phyloP scores from a whole-genome alignment of 306 rosid species.

The Arachis stenosperma region DNA sequence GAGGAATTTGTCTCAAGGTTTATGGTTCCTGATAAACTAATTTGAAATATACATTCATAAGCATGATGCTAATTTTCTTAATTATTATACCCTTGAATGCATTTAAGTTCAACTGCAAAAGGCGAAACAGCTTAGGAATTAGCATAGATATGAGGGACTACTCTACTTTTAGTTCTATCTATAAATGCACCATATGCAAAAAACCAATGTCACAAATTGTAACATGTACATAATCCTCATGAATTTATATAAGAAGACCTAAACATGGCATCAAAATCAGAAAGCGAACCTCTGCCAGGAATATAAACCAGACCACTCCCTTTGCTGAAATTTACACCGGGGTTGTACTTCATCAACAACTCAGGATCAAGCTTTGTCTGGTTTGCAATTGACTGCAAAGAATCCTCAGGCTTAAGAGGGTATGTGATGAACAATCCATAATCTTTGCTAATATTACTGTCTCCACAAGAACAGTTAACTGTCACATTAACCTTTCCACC shows the following conservation, averaged over 20 bases:
- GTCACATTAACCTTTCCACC: conserved; percentile 43
- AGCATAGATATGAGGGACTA: no score
- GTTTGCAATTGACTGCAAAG: conserved; percentile 46
- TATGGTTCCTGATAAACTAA: background rate
- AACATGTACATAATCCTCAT: no score
- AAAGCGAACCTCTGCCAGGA: conserved; percentile 71
- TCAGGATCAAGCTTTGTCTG: conserved; percentile 20
- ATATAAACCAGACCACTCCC: conserved; percentile 61
- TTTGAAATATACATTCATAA: conserved; percentile 16
- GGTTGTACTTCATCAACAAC: conserved; percentile 56
- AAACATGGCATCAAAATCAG: conserved; percentile 21
- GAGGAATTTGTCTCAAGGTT: background rate
- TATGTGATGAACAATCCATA: conserved; percentile 78
- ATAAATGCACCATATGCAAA: no score
- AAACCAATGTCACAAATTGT: no score
- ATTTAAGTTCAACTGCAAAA: no score
- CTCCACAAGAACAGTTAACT: conserved; percentile 77
- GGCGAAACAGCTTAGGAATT: no score
- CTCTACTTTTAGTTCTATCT: no score
- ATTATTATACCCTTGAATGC: background rate
- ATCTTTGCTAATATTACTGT: conserved; percentile 46
- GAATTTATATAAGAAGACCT: background rate
- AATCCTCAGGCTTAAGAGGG: conserved; percentile 57
- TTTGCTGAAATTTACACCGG: conserved; percentile 54
- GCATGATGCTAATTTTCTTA: background rate